A percentile compares a stretch with the other conserved stretches of the same genome.
Conservation (phyloP, 176 grass and related monocot species). For the Alloteropsis semialata region DNA sequence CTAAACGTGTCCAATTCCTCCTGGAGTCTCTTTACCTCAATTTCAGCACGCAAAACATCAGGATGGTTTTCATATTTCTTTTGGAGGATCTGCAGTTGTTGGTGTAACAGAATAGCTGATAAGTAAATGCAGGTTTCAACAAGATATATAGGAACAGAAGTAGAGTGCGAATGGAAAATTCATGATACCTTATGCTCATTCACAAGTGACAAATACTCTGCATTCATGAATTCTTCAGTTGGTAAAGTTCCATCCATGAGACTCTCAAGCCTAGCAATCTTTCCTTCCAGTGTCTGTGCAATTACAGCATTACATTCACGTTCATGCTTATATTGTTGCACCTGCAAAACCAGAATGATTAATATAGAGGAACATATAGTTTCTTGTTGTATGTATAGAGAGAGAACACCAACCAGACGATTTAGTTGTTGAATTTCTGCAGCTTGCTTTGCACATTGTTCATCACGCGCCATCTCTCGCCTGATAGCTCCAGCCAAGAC, state of each 20-base stretch:
- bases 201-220: slow-evolving; percentile 79
- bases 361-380: not conserved
- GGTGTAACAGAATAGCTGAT: slow-evolving; percentile 23
- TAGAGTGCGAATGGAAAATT: not conserved
- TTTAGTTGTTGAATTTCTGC: slow-evolving; percentile 88
- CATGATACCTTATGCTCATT: slow-evolving; percentile 82
- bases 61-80: slow-evolving; percentile 91
- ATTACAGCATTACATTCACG: slow-evolving; percentile 96
- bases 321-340: slow-evolving; percentile 96
- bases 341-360: slow-evolving; percentile 49
- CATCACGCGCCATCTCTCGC: slow-evolving; percentile 92
- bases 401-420: slow-evolving; percentile 59
- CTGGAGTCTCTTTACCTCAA: slow-evolving; percentile 75
- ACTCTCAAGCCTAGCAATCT: slow-evolving; percentile 92
- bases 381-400: slow-evolving; percentile 9
- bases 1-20: slow-evolving; percentile 66
- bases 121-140: slow-evolving; percentile 4
- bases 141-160: not conserved
- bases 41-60: slow-evolving; percentile 62
- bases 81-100: slow-evolving; percentile 64
- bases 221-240: slow-evolving; percentile 82
- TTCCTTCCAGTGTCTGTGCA: slow-evolving; percentile 88
- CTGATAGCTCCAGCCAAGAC: slow-evolving; percentile 87
- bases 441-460: slow-evolving; percentile 77
- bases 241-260: slow-evolving; percentile 98